phyloP scores from a whole-genome alignment of 1,284 basidiomycete genomes.

The Ganoderma resinaceum region DNA sequence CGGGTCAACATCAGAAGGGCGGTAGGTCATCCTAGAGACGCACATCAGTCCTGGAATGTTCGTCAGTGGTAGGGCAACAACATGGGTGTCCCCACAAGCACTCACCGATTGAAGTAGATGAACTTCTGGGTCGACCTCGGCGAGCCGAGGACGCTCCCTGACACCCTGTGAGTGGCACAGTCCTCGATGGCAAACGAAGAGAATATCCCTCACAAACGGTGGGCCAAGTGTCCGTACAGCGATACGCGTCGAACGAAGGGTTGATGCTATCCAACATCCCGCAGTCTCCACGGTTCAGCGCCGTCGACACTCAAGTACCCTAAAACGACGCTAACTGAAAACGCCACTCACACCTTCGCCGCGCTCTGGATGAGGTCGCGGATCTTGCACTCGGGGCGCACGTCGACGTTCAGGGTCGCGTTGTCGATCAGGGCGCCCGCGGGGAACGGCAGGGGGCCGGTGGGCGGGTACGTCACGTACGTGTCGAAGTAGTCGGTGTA shows the following conservation, averaged over 20 bases:
- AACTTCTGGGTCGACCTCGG: slow-evolving; percentile 58
- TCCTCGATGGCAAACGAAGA: neutral
- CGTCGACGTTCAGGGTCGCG: slow-evolving; percentile 33
- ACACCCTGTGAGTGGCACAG: neutral
- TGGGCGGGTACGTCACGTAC: slow-evolving; percentile 48
- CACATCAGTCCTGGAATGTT: neutral
- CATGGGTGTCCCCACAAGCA: slow-evolving; percentile 43
- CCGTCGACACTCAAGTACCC: no score
- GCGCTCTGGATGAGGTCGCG: slow-evolving; percentile 45
- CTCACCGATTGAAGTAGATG: slow-evolving; percentile 46
- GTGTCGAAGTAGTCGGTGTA: slow-evolving; percentile 47
- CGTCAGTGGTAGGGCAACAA: slow-evolving; percentile 20
- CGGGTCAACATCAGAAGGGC: neutral
- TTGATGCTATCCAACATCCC: slow-evolving; percentile 48
- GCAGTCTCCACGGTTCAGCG: neutral
- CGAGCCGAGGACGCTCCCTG: slow-evolving; percentile 53
- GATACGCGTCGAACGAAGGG: slow-evolving; percentile 58
- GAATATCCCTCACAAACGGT: slow-evolving; percentile 36
- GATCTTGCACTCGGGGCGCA: slow-evolving; percentile 48
- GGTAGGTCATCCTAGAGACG: neutral
- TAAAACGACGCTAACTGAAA: no score
- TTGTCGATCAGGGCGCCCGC: slow-evolving; percentile 43
- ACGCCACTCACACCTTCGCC: slow-evolving; percentile 32
- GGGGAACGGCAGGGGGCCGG: slow-evolving; percentile 56
- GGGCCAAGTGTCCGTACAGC: slow-evolving; percentile 45